These are phyloP conservation scores for Coemansia sp. DNA, from an alignment of 192 early-diverging fungal genomes.

Conservation along the genomic window DNA sequence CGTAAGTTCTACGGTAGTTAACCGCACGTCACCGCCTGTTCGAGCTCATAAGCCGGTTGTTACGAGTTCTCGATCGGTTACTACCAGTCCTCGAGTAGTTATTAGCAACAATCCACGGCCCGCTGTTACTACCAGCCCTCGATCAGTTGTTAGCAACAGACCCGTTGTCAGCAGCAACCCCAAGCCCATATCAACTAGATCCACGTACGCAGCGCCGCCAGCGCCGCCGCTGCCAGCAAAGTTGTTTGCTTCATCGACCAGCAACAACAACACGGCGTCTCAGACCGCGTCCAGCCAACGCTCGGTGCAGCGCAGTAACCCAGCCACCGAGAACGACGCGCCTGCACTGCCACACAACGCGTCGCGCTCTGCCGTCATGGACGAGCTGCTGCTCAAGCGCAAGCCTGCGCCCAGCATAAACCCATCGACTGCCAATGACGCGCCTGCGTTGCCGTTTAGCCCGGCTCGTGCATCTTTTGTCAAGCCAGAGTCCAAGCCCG, in stretches of 20 bases:
- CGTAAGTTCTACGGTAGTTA: not conserved
- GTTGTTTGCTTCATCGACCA: not conserved
- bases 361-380: not conserved
- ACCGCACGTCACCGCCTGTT: not conserved
- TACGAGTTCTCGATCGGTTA: too few relatives aligned
- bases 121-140: too few relatives aligned
- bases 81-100: too few relatives aligned
- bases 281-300: not conserved
- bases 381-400: not conserved
- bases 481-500: not conserved
- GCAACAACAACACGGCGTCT: not conserved
- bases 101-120: too few relatives aligned
- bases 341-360: slow-evolving; percentile 29
- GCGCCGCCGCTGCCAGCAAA: not conserved
- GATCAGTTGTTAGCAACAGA: too few relatives aligned
- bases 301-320: slow-evolving; percentile 8
- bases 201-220: not conserved
- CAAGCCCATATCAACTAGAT: not conserved
- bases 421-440: slow-evolving; percentile 9
- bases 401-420: slow-evolving; percentile 3
- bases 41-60: not conserved
- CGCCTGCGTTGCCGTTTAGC: slow-evolving; percentile 22
- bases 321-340: slow-evolving; percentile 28
- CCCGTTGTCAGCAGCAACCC: too few relatives aligned
- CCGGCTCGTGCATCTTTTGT: not conserved